Evolutionary conservation across 352 stramenopile species (phyloP), one percentile per base, ranked within the genome.

Genomic region (Globisporangium parvum): DNA sequence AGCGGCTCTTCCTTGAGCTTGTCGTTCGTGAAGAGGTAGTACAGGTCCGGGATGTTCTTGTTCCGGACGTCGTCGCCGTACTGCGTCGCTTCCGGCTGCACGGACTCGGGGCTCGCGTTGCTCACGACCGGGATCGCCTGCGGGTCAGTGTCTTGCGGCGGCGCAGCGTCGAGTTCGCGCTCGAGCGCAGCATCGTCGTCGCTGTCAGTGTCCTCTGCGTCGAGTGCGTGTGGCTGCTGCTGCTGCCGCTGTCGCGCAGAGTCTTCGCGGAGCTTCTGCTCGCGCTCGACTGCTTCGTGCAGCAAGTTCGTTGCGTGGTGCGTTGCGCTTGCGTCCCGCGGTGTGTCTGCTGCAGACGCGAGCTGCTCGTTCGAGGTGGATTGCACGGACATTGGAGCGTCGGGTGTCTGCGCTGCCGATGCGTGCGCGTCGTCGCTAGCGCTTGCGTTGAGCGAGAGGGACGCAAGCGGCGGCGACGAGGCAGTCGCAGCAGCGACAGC

Each of bases 1-100:
- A 76, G 63, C 12, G 72, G 67, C 44, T 81, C 59, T 33, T 80
- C 67, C 66, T 85, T 83, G 6, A 85, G 54, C 59, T 78, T 78
- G 66, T 85, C 72, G 62, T 85, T 85, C 41, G 72, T 85, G 59
- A 85, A 83, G 47, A 85, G 57, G 53, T 77, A 80, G 56, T 76
- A 62, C 62, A 85, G 71, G 49, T 85, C 75, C 14, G 71, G 70
- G 33, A 67, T 59, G 41, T 57, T 64, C 56, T 60, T 63, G n/a
- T 28, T 60, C 39, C 59, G 52, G 26, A 53, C 61, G 39, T 60
- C 57, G 10, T 60, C 61, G 31, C 51, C 57, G 42, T 33, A 63
- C 44, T 37, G 49, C n/a, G 47, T 28, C 28, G 18, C 23, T 2
- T 51, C 23, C 6, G 12, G 9, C 26, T 40, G 47, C 15, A 52